Conservation (phyloP, 2,329 filamentous ascomycete genomes). For the Teratosphaeria zuluensis region DNA sequence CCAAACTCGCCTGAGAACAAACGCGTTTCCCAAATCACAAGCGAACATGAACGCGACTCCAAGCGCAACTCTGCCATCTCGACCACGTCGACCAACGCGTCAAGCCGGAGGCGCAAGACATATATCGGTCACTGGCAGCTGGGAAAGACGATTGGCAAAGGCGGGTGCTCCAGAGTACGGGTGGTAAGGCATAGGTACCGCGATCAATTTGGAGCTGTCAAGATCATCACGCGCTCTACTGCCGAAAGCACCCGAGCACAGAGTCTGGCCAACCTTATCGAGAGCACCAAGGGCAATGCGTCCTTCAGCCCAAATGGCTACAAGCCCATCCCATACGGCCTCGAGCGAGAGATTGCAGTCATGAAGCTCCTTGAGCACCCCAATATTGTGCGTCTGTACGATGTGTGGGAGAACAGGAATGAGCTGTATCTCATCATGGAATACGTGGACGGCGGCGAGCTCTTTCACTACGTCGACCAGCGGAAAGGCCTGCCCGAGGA, state of each 20-base stretch:
- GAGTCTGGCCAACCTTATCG: slow-evolving; percentile 74
- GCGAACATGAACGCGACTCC: slow-evolving; percentile 37
- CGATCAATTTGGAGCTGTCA: slow-evolving; percentile 77
- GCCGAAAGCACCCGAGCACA: slow-evolving; percentile 74
- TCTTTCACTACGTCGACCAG: slow-evolving; percentile 76
- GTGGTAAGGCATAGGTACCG: slow-evolving; percentile 70
- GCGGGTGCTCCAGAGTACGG: slow-evolving; percentile 79
- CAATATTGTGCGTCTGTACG: slow-evolving; percentile 87
- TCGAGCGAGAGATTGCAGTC: slow-evolving; percentile 91
- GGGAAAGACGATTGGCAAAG: slow-evolving; percentile 79
- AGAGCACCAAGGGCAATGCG: slow-evolving; percentile 47
- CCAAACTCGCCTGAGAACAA: slow-evolving; percentile 38
- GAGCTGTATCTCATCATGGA: slow-evolving; percentile 94
- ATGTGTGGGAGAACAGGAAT: slow-evolving; percentile 94
- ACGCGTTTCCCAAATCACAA: slow-evolving; percentile 41
- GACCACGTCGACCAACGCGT: slow-evolving; percentile 46
- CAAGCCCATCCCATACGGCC: slow-evolving; percentile 56
- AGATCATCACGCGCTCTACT: slow-evolving; percentile 78
- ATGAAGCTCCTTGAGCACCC: slow-evolving; percentile 94
- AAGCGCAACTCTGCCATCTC: slow-evolving; percentile 47
- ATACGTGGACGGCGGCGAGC: slow-evolving; percentile 73
- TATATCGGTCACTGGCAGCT: slow-evolving; percentile 91
- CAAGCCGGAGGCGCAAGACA: slow-evolving; percentile 44
- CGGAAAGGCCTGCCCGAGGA: slow-evolving; percentile 67
- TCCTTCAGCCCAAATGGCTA: slow-evolving; percentile 15